phyloP scores from a whole-genome alignment of 768 basidiomycete genomes.

The Chalciporus pseudorubinellus region DNA sequence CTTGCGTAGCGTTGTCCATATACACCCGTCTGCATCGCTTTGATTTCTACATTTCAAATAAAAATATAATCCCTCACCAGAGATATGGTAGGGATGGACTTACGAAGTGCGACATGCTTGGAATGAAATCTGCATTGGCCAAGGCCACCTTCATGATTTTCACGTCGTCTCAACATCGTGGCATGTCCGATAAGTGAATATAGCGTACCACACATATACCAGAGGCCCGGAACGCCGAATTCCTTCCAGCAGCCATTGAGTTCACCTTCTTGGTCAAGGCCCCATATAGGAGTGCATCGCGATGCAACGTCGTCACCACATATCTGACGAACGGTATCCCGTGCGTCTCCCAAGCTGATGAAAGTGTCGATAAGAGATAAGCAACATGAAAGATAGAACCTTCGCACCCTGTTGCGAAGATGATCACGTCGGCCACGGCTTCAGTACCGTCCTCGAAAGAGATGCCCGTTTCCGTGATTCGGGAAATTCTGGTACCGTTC shows the following conservation, averaged over 20 bases:
- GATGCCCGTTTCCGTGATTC: conserved; percentile 25
- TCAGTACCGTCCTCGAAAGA: conserved; percentile 26
- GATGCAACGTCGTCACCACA: conserved; percentile 44
- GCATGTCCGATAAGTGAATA: background rate
- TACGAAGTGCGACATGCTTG: conserved; percentile 11
- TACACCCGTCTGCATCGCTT: conserved; percentile 16
- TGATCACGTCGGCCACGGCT: conserved; percentile 22
- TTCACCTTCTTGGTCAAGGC: conserved; percentile 61
- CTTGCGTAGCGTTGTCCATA: background rate
- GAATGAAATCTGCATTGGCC: conserved; percentile 6
- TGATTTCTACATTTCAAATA: conserved; percentile 10
- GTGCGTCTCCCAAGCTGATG: conserved; percentile 43
- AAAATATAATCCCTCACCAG: background rate
- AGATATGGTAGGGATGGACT: background rate
- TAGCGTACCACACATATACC: background rate
- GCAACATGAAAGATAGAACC: too few species aligned
- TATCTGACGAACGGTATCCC: conserved; percentile 37
- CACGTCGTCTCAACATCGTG: background rate
- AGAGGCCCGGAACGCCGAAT: conserved; percentile 12
- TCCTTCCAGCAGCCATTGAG: conserved; percentile 37
- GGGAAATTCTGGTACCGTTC: conserved; percentile 33
- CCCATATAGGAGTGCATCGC: conserved; percentile 53
- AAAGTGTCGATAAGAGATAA: background rate
- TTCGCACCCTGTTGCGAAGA: conserved; percentile 24
- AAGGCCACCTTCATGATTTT: background rate